Conservation (phyloP, 441 rosid species). For the Rhodomyrtus psidioides region DNA sequence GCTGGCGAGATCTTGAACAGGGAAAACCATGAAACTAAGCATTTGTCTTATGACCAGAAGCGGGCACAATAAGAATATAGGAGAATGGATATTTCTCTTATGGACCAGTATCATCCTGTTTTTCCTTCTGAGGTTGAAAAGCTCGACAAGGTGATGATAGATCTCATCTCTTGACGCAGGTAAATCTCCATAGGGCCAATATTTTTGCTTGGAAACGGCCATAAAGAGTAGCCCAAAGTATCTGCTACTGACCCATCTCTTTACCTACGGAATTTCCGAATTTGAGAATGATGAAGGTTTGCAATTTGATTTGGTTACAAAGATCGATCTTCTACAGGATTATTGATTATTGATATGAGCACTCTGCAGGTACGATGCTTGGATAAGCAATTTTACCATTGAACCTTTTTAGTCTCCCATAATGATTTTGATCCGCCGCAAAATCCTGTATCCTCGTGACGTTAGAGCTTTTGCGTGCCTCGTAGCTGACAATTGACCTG, state of each 20-base stretch:
- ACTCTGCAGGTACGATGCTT: conserved; percentile 60
- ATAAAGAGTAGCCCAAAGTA: conserved; percentile 14
- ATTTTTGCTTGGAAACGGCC: conserved; percentile 21
- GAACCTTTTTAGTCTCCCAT: not conserved
- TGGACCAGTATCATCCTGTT: conserved; percentile 59
- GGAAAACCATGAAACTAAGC: conserved; percentile 74
- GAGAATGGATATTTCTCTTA: conserved; percentile 46
- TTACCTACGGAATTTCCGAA: conserved; percentile 21
- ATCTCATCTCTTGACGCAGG: conserved; percentile 22
- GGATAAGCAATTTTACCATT: not conserved
- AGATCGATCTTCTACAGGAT: conserved; percentile 32
- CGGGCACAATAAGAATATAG: conserved; percentile 54
- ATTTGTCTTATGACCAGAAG: conserved; percentile 75
- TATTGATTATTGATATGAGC: conserved; percentile 41
- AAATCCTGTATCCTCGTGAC: not conserved
- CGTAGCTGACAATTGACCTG: not conserved
- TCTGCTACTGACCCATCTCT: conserved; percentile 6
- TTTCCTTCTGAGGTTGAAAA: conserved; percentile 26
- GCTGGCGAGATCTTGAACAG: conserved; percentile 58
- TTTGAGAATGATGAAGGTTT: conserved; percentile 39
- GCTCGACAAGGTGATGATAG: conserved; percentile 17
- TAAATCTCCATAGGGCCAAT: conserved; percentile 18
- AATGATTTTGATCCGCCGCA: not conserved
- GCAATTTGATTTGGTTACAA: conserved; percentile 55
- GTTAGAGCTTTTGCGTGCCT: not conserved